A percentile compares a stretch with the other conserved stretches of the same genome.
These are phyloP conservation scores for Solanum lignicaule DNA, from an alignment of 257 asterid genomes.

Conservation along the genomic window DNA sequence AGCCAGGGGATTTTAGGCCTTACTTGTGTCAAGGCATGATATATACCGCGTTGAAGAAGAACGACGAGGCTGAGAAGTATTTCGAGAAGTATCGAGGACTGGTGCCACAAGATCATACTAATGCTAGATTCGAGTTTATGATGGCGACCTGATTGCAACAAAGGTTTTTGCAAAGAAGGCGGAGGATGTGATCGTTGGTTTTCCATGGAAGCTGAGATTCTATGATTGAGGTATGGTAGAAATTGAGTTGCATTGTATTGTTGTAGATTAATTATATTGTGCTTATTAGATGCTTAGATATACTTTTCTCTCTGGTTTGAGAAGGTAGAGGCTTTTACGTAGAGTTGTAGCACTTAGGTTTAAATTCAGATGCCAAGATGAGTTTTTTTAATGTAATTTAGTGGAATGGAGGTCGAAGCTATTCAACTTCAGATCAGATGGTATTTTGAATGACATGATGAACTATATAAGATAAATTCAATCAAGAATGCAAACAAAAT, in stretches of 20 bases:
- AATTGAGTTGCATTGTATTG: background rate
- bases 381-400: background rate
- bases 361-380: background rate
- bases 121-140: constrained; percentile 48
- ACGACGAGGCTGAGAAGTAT: constrained; percentile 63
- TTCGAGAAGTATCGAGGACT: constrained; percentile 71
- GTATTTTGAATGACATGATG: background rate
- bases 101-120: constrained; percentile 76
- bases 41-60: constrained; percentile 61
- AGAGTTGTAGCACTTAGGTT: background rate
- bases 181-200: background rate
- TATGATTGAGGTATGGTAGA: background rate
- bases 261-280: background rate
- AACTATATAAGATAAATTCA: background rate
- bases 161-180: constrained; percentile 31
- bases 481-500: background rate
- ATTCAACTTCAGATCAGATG: background rate
- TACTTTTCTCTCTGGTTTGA: background rate
- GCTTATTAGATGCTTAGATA: background rate
- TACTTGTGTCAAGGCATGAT: constrained; percentile 85
- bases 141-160: constrained; percentile 70
- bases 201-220: background rate
- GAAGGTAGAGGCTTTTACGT: background rate
- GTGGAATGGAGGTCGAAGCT: background rate
- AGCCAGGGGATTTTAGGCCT: constrained; percentile 91